Base-by-base conservation (phyloP, 2,329 filamentous ascomycete genomes). In the Chaetomium globosum region DNA sequence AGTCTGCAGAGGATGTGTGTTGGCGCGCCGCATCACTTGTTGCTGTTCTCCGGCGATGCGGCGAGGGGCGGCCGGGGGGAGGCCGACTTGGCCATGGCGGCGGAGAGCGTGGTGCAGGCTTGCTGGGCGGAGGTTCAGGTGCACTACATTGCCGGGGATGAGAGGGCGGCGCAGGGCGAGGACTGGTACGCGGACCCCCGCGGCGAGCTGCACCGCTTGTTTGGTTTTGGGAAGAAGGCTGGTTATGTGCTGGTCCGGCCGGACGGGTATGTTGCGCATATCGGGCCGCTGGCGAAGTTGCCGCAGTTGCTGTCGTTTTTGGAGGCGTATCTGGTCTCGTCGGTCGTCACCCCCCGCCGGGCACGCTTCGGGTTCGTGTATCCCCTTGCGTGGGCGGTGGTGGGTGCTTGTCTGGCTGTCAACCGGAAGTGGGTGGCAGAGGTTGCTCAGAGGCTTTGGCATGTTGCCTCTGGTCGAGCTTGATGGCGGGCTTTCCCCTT, bases 211-310 rank as follows among this genome's bases (percentile, higher is more conserved):
- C 74, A 76, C 67, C 48, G 48, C 26, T 67, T 65, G 39, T 75
- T 74, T 57, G 75, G 76, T 2, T 75, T 77, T 33, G 54, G 61
- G 52, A 61, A 55, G 1, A 61, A 56, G 59, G 65, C 73, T 0
- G 74, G 75, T 1, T 74, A 73, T 54, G 72, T 73, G 3, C 65
- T 75, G 13, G 69, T 76, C 21, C 70, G 75, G 9, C 76, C 75
- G 3, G 76, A 77, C 59, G 69, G 70, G 1, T 76, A 77, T 58
- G 68, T 76, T 7, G 74, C 69, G 30, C 73, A 74, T 30, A 73
- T 77, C 56, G 75, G 75, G 2, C 67, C 68, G 23, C 61, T 75
- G 62, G 63, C 67, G 8, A 67, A 67, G 6, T 33, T 75, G 57
- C 67, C 70, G 26, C 71, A 71, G 55, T 54, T 76, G 26, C 30